Evolutionary conservation across 192 early-diverging fungal genomes (phyloP), one percentile per base, ranked within the genome.

Genomic region (Thamnidium elegans): DNA sequence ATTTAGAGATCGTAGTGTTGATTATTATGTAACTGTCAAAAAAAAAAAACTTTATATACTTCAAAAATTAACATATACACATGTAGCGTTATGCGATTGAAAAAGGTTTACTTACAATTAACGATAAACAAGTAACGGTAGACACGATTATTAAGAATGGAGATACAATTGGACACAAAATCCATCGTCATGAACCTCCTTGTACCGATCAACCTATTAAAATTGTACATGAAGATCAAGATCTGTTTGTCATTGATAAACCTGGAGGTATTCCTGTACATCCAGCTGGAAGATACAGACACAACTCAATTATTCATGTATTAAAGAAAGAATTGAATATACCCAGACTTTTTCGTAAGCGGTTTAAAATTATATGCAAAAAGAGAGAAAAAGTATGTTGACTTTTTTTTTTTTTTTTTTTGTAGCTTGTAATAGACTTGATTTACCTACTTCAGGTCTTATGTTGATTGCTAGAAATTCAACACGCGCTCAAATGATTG

Each of bases 181-280:
- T 92, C 30, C 97, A 99, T 77, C 87, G 97, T 0, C 97, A 99
- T 72, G 97, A 99, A 74, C 97, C 97, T 5, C 94, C 95, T 9
- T 88, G 96, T 0, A 84, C 88, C 2, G 80, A 79, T 14, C 48
- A 77, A 21, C 56, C 79, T 3, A 78, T 96, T 34, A 73, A 78
- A 7, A 83, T 99, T 11, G 84, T 97, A 0, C 50, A 75, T 30
- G 53, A 78, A 14, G 83, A 86, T 10, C 78, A 89, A 23, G 79
- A 88, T 3, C 61, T 90, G n/a, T 78, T 95, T 59, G 84, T 96
- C 17, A 81, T 99, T 8, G 84, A 93, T 72, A 99, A 99, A 75
- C 97, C 97, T 2, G 84, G 82, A 10, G 91, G 90, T 50, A 85
- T 97, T 6, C 95, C 97, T 2, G 94, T 90, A 13, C 89, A 91